These are phyloP conservation scores for Eucalyptus shirleyi DNA, from an alignment of 345 rosid species.

Conservation along the genomic window DNA sequence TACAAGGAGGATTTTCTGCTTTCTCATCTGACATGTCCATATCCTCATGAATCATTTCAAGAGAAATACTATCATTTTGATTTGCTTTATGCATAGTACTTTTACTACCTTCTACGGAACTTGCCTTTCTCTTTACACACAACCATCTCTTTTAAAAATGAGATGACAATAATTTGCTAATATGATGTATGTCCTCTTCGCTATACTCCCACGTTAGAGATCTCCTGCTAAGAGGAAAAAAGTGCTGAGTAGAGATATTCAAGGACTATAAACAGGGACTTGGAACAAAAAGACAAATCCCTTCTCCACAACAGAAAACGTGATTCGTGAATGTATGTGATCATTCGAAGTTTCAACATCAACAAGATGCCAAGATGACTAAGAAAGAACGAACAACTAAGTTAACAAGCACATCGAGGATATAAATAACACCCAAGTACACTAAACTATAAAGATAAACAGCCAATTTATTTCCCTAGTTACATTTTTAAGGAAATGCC, in stretches of 20 bases:
- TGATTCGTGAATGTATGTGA: neutral
- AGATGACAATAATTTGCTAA: conserved; percentile 40
- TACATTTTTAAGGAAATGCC: conserved; percentile 24
- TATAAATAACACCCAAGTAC: neutral
- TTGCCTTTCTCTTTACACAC: conserved; percentile 38
- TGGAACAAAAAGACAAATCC: conserved; percentile 42
- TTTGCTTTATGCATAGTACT: conserved; percentile 1
- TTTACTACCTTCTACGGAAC: conserved; percentile 2
- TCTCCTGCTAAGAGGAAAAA: conserved; percentile 20
- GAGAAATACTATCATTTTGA: conserved; percentile 15
- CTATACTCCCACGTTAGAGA: conserved; percentile 25
- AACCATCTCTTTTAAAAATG: conserved; percentile 71
- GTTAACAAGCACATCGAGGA: neutral
- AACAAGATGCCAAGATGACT: neutral
- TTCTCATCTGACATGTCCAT: conserved; percentile 23
- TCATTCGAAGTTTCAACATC: neutral
- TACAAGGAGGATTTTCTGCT: neutral
- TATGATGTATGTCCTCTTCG: conserved; percentile 29
- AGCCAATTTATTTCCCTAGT: neutral
- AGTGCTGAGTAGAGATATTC: conserved; percentile 14
- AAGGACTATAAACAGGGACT: conserved; percentile 31
- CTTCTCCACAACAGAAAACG: conserved; percentile 22
- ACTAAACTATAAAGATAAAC: neutral
- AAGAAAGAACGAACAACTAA: neutral
- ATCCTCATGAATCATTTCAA: conserved; percentile 75